Evolutionary conservation across 768 basidiomycete genomes (phyloP).

Genomic region (Hypholoma fasciculare): DNA sequence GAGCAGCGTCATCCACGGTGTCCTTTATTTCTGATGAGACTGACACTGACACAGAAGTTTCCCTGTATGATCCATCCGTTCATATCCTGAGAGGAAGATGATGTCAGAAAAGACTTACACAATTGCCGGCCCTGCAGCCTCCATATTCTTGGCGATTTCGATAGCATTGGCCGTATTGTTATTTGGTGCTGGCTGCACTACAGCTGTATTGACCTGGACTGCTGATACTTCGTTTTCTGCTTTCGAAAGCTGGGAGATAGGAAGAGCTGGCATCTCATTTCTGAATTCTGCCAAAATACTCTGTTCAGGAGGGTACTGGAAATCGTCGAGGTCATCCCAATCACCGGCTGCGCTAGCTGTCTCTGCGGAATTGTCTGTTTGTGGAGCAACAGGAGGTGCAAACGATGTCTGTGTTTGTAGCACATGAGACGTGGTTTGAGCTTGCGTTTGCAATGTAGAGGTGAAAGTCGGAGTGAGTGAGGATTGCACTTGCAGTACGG

Average conservation of each 20-base stretch:
- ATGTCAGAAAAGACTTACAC: background rate
- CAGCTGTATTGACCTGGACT: too few species aligned
- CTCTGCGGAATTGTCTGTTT: constrained; percentile 21
- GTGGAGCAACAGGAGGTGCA: background rate
- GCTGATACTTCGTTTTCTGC: background rate
- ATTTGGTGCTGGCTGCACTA: too few species aligned
- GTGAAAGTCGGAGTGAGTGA: constrained; percentile 8
- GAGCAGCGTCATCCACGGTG: too few species aligned
- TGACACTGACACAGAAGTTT: background rate
- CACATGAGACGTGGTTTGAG: background rate
- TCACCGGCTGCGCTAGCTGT: constrained; percentile 8
- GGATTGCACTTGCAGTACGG: too few species aligned
- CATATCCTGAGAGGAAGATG: background rate
- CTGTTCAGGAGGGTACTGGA: constrained; percentile 23
- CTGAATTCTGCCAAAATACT: background rate
- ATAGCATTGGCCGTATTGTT: too few species aligned
- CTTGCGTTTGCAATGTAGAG: background rate
- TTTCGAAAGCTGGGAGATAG: background rate
- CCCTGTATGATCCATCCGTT: background rate
- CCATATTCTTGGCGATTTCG: background rate
- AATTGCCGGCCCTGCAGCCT: background rate
- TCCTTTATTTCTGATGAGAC: background rate
- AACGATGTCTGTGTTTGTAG: background rate
- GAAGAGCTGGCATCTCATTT: background rate
- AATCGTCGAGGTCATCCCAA: constrained; percentile 14